These are phyloP conservation scores for Rhododendron vialii DNA, from an alignment of 148 eudicot genomes.

Conservation along the genomic window DNA sequence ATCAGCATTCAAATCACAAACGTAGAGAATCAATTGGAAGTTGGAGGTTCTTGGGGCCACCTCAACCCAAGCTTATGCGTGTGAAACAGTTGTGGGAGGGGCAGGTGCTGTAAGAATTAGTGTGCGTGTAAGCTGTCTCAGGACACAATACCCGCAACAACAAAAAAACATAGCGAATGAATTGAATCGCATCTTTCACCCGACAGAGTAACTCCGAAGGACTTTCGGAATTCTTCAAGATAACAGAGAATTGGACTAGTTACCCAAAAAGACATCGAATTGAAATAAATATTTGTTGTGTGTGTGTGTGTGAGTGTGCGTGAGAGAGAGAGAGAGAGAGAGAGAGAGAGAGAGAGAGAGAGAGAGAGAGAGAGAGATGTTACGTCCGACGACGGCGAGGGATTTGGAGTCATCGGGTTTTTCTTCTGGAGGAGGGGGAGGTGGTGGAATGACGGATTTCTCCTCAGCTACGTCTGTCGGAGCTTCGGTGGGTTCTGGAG, in stretches of 20 bases:
- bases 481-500: constrained; percentile 15
- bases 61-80: background rate
- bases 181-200: background rate
- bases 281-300: background rate
- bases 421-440: constrained; percentile 24
- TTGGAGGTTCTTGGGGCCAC: background rate
- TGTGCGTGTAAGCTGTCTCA: too few species aligned
- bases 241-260: background rate
- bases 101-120: too few species aligned
- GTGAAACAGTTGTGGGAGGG: background rate
- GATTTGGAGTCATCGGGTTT: constrained; percentile 51
- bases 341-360: background rate
- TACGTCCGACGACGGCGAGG: constrained; percentile 46
- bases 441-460: constrained; percentile 35
- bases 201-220: background rate
- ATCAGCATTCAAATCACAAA: background rate
- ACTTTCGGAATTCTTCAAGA: background rate
- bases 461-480: constrained; percentile 32
- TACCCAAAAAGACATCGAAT: background rate
- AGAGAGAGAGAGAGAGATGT: constrained; percentile 1
- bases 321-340: background rate
- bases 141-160: too few species aligned
- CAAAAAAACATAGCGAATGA: too few species aligned
- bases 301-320: background rate
- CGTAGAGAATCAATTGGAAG: background rate